phyloP scores from a whole-genome alignment of 345 rosid species.

The Firmiana major region DNA sequence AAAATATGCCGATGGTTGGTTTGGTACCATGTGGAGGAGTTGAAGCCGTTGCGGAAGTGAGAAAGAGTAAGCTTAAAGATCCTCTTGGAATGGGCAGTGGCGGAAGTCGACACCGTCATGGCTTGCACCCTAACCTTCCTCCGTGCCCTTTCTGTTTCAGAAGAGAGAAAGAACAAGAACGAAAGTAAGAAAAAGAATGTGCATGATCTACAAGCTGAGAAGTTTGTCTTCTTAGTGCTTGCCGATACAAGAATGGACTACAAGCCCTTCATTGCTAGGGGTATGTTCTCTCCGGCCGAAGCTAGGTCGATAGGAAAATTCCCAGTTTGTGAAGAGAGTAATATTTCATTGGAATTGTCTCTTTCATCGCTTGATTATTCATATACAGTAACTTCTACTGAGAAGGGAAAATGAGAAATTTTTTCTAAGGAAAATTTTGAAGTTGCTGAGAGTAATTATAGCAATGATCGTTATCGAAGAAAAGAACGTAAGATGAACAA shows the following conservation, averaged over 20 bases:
- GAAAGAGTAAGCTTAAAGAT: slow-evolving; percentile 60
- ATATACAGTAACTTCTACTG: neutral
- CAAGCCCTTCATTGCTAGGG: too few species aligned
- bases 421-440: neutral
- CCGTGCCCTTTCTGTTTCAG: neutral
- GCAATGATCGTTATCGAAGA: too few species aligned
- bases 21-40: slow-evolving; percentile 77
- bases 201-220: too few species aligned
- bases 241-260: neutral
- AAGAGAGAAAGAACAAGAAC: neutral
- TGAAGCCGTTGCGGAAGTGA: slow-evolving; percentile 61
- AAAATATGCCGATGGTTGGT: neutral
- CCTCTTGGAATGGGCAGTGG: slow-evolving; percentile 54
- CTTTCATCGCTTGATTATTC: neutral
- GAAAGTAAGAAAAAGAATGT: too few species aligned
- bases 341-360: neutral
- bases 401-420: neutral
- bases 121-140: neutral
- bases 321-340: too few species aligned
- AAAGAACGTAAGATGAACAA: neutral
- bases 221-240: neutral
- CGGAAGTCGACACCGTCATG: slow-evolving; percentile 50
- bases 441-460: neutral
- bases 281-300: neutral
- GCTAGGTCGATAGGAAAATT: neutral